Conservation (phyloP, 2,329 filamentous ascomycete species). For the Exophiala aquamarina region DNA sequence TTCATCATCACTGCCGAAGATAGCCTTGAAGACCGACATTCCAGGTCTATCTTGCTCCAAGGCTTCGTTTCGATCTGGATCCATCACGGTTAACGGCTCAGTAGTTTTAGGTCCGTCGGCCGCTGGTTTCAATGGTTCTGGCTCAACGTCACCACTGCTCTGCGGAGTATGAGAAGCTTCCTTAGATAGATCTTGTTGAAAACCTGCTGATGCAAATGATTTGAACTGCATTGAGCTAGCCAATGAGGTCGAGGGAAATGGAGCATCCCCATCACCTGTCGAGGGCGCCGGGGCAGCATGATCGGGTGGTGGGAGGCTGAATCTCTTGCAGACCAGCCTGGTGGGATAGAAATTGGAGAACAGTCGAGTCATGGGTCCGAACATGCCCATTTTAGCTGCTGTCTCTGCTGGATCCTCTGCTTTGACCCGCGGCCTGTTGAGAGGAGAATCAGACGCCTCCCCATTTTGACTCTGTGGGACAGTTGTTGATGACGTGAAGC, state of each 20-base stretch:
- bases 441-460: constrained; percentile 34
- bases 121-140: constrained; percentile 10
- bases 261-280: constrained; percentile 35
- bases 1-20: constrained; percentile 86
- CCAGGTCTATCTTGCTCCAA: constrained; percentile 72
- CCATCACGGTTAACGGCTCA: constrained; percentile 40
- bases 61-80: constrained; percentile 75
- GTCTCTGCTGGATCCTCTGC: constrained; percentile 76
- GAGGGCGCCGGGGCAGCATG: constrained; percentile 25
- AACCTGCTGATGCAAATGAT: constrained; percentile 35
- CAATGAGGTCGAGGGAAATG: constrained; percentile 3
- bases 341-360: constrained; percentile 74
- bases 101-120: neutral
- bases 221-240: constrained; percentile 4
- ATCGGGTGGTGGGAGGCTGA: constrained; percentile 75
- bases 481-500: constrained; percentile 75
- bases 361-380: constrained; percentile 79
- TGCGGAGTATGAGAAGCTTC: no score
- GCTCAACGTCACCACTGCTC: no score
- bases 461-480: constrained; percentile 26
- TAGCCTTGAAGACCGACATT: constrained; percentile 83
- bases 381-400: constrained; percentile 89
- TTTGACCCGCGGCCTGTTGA: constrained; percentile 51
- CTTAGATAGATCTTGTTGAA: constrained; percentile 23
- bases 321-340: constrained; percentile 86